phyloP scores from a whole-genome alignment of 2,329 filamentous ascomycete genomes.

The Plenodomus tracheiphilus region DNA sequence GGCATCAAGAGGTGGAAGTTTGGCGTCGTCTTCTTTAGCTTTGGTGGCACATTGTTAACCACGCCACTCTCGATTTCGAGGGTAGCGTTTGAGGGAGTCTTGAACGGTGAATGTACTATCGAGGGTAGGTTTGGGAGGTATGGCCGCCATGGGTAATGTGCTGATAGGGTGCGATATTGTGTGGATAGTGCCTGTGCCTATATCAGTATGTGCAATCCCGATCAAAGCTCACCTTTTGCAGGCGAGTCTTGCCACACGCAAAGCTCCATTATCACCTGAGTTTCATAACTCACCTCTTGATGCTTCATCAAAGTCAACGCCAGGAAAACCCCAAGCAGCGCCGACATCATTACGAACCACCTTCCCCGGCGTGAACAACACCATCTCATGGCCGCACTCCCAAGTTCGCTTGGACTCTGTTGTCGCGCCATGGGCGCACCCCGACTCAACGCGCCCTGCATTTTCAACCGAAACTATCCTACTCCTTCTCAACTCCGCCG shows the following conservation, averaged over 20 bases:
- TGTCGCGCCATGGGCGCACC: conserved; percentile 27
- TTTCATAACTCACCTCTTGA: conserved; percentile 18
- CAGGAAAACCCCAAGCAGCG: conserved; percentile 25
- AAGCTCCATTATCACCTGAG: background rate
- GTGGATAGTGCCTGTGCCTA: conserved; percentile 26
- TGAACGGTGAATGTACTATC: conserved; percentile 31
- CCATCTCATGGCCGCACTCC: conserved; percentile 36
- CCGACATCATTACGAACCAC: conserved; percentile 21
- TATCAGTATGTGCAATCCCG: conserved; percentile 6
- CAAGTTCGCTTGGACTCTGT: conserved; percentile 24
- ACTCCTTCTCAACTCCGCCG: too few relatives aligned
- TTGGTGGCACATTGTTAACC: conserved; percentile 28
- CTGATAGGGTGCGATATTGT: conserved; percentile 29
- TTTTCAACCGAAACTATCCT: background rate
- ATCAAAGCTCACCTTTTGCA: background rate
- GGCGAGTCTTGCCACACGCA: background rate
- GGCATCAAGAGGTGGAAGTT: conserved; percentile 61
- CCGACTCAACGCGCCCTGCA: background rate
- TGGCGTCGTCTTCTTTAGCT: conserved; percentile 38
- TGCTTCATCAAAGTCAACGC: conserved; percentile 22
- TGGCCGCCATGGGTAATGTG: conserved; percentile 36
- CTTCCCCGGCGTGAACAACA: conserved; percentile 35
- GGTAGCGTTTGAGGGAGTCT: conserved; percentile 38
- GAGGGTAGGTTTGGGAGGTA: conserved; percentile 27
- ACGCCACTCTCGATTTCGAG: conserved; percentile 40